These are phyloP conservation scores for Aspergillus sp. DNA, from an alignment of 2,329 filamentous ascomycete genomes.

Conservation along the genomic window DNA sequence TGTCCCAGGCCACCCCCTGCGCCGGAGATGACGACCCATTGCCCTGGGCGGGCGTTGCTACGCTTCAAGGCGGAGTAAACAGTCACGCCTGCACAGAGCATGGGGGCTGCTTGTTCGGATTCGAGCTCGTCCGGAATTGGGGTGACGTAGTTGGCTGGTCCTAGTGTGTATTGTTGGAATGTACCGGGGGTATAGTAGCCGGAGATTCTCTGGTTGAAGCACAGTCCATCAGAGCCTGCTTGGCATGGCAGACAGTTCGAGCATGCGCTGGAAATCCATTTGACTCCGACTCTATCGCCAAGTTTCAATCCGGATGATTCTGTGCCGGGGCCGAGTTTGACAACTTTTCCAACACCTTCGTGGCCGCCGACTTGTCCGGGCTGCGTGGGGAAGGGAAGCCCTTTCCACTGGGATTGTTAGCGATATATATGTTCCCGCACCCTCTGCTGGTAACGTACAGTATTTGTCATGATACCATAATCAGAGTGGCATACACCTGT, in stretches of 20 bases:
- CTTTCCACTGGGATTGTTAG: conserved; percentile 43
- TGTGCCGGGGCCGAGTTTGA: conserved; percentile 57
- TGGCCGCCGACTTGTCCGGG: conserved; percentile 61
- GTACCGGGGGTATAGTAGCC: conserved; percentile 65
- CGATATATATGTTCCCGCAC: background rate
- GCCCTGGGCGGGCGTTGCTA: conserved; percentile 51
- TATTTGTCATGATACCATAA: conserved; percentile 50
- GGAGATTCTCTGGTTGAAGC: conserved; percentile 52
- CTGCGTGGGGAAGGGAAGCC: conserved; percentile 53
- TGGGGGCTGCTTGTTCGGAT: conserved; percentile 57
- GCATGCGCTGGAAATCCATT: conserved; percentile 58
- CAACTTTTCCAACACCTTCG: conserved; percentile 60
- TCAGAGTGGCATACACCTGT: conserved; percentile 62
- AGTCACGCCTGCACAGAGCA: conserved; percentile 63
- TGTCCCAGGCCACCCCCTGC: conserved; percentile 61
- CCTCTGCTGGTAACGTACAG: conserved; percentile 12
- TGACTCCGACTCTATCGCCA: conserved; percentile 64
- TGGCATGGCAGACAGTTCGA: conserved; percentile 49
- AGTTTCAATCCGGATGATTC: conserved; percentile 53
- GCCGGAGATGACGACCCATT: conserved; percentile 55
- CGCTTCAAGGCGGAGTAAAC: conserved; percentile 61
- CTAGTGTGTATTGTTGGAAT: conserved; percentile 64
- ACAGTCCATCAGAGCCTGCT: conserved; percentile 49
- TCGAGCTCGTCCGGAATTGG: conserved; percentile 58
- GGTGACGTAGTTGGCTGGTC: conserved; percentile 61